Evolutionary conservation across 2,329 filamentous ascomycete genomes (phyloP).

Genomic region (Teratosphaeriaceae sp.): DNA sequence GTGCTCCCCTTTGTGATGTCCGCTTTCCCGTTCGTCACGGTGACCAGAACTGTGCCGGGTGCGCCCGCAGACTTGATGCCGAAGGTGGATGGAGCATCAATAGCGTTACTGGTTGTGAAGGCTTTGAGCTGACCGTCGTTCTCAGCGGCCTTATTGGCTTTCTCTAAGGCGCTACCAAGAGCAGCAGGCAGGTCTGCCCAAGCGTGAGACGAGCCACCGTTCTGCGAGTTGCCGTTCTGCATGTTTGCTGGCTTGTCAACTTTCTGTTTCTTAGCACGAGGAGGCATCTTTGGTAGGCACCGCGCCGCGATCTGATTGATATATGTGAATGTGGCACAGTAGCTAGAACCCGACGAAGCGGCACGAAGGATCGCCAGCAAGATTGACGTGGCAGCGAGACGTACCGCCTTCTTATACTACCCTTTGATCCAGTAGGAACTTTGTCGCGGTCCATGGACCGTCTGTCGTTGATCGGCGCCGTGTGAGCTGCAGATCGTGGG

Average conservation of each 20-base stretch:
- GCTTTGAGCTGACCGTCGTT: constrained; percentile 25
- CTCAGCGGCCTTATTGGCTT: constrained; percentile 21
- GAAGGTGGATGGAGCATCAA: constrained; percentile 23
- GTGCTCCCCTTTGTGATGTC: constrained; percentile 19
- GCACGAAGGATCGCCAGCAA: no score
- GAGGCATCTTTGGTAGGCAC: no score
- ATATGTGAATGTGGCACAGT: no score
- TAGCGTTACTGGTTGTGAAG: constrained; percentile 26
- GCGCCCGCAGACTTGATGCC: constrained; percentile 27
- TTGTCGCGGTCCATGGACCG: neutral
- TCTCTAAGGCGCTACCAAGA: constrained; percentile 18
- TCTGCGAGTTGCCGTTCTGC: no score
- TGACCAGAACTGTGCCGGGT: constrained; percentile 23
- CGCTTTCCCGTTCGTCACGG: constrained; percentile 24
- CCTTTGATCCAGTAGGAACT: no score
- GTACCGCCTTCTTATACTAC: no score
- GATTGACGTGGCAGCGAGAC: no score
- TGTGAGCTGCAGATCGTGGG: neutral
- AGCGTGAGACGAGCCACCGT: constrained; percentile 14
- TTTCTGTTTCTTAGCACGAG: constrained; percentile 14
- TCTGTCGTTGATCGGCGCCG: neutral
- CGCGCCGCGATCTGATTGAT: no score
- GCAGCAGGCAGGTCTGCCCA: constrained; percentile 25
- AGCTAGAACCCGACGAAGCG: no score
- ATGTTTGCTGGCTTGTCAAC: constrained; percentile 4